phyloP scores from a whole-genome alignment of 225 moss, liverwort and hornwort species.

The Pseudoscleropodium purum region DNA sequence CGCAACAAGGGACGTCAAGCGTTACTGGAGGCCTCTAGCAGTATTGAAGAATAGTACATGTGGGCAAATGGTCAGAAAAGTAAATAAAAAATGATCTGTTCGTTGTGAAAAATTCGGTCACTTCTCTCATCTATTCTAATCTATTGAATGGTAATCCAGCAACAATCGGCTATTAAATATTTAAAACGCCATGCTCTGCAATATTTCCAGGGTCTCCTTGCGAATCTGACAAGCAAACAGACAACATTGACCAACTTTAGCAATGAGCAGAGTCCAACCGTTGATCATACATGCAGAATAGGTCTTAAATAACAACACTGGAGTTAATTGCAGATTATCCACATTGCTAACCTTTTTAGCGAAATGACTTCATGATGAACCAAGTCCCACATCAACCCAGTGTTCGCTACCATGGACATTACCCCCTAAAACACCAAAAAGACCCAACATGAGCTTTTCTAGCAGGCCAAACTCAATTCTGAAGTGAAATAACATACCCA shows the following conservation, averaged over 20 bases:
- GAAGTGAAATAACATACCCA: slow-evolving; percentile 48
- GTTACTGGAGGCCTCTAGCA: neutral
- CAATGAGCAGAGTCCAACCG: neutral
- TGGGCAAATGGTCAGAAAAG: neutral
- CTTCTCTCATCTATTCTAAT: neutral
- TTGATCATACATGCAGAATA: neutral
- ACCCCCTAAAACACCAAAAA: neutral
- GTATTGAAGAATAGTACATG: neutral
- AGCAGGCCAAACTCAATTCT: neutral
- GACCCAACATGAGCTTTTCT: neutral
- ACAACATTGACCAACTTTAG: neutral
- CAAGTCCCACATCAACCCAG: neutral
- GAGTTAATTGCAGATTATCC: neutral
- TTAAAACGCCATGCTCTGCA: slow-evolving; percentile 70
- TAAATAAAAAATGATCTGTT: neutral
- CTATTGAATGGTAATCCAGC: neutral
- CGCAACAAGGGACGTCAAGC: neutral
- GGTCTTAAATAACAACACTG: neutral
- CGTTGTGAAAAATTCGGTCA: neutral
- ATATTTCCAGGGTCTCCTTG: slow-evolving; percentile 65
- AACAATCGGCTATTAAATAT: neutral
- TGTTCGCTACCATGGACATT: neutral
- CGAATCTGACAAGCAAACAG: slow-evolving; percentile 49
- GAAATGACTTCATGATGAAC: neutral
- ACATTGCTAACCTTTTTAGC: neutral